Evolutionary conservation across 2,329 filamentous ascomycete genomes (phyloP).

Genomic region (Neofusicoccum cordaticola): DNA sequence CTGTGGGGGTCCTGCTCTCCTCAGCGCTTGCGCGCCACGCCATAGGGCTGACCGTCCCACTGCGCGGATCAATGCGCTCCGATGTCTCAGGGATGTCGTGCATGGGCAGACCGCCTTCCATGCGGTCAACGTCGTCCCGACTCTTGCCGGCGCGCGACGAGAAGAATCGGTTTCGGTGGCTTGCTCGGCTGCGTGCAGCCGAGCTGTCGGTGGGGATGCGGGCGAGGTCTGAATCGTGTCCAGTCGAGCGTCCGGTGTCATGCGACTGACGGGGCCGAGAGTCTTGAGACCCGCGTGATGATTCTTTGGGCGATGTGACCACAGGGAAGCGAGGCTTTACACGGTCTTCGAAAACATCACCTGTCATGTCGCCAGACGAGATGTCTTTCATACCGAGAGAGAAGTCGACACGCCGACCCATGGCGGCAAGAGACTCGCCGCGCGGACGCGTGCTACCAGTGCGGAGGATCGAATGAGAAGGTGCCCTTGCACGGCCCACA

Average conservation of each 20-base stretch:
- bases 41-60: conserved; percentile 30
- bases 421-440: conserved; percentile 56
- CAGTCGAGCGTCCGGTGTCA: conserved; percentile 33
- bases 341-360: conserved; percentile 63
- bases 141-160: conserved; percentile 38
- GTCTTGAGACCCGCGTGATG: not conserved
- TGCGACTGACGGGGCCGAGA: conserved; percentile 29
- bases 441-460: conserved; percentile 50
- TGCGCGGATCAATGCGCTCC: conserved; percentile 37
- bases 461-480: conserved; percentile 49
- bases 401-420: conserved; percentile 66
- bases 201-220: conserved; percentile 36
- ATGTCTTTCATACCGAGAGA: conserved; percentile 65
- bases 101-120: conserved; percentile 36
- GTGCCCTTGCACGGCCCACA: conserved; percentile 17
- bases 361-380: conserved; percentile 56
- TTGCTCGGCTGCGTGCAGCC: conserved; percentile 36
- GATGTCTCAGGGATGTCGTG: conserved; percentile 26
- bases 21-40: conserved; percentile 25
- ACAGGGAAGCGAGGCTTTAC: conserved; percentile 41
- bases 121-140: conserved; percentile 26
- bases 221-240: conserved; percentile 28
- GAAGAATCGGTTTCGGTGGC: conserved; percentile 63
- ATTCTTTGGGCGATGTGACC: conserved; percentile 32
- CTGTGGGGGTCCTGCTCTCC: not conserved